Evolutionary conservation across 2,329 filamentous ascomycete species (phyloP), one percentile per base, ranked within the genome.

Genomic region (Phialocephala sp.): DNA sequence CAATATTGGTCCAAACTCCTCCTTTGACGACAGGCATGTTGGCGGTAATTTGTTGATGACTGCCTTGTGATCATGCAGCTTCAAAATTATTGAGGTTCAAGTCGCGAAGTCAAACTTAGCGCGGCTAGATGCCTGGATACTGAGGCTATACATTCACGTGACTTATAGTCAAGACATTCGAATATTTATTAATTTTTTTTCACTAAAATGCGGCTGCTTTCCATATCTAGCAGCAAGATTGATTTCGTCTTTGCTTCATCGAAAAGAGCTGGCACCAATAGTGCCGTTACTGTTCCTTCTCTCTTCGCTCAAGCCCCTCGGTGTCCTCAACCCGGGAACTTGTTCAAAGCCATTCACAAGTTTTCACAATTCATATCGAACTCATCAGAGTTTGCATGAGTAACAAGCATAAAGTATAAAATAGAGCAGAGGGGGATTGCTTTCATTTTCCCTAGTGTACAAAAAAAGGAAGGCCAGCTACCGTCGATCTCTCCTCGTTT

Each of bases 1-100:
- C 88, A 62, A 91, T 89, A 75, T 91, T 91, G 58, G 88, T 90
- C 89, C 89, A 91, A 69, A 91, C 89, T 73, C 89, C 89, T 81
- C 89, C 89, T 77, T 91, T 91, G 78, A 91, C 89, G 78, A 90
- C 88, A 70, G 88, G 87, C 89, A 91, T 91, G 66, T 72, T 82
- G 74, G 74, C 74, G 70, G 22, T 57, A 20, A 6, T 32, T 32
- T 36, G 36, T 8, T 64, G 37, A 41, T 52, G 56, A 36, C 59
- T 63, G 60, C 24, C 27, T 47, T 22, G 39, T 27, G 45, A 41
- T 45, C 36, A 43, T 37, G 22, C 24, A 56, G 15, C 32, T n/a
- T 52, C 55, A 59, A 35, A 60, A 64, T 59, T 32, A 55, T 37
- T 64, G 27, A 58, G 56, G 39, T 52, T 52, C 8, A 52, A 52